phyloP scores from a whole-genome alignment of 768 basidiomycete species.

The Tulasnella sp. region DNA sequence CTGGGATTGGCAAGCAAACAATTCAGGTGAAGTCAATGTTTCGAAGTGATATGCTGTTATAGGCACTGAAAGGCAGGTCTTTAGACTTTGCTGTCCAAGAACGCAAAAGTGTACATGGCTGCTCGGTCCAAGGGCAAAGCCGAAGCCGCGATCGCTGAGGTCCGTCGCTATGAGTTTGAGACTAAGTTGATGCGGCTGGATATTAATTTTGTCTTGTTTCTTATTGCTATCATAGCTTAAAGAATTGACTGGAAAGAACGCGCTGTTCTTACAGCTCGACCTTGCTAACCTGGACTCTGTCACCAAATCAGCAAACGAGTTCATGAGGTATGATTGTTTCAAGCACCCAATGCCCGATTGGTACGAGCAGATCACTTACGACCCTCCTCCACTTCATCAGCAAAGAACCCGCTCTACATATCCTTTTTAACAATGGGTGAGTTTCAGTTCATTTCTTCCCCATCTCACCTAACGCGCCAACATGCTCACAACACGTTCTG shows the following conservation, averaged over 20 bases:
- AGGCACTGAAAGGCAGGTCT: background rate
- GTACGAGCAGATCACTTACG: background rate
- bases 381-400: background rate
- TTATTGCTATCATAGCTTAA: constrained; percentile 1
- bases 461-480: background rate
- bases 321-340: constrained; percentile 10
- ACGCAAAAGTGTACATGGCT: constrained; percentile 17
- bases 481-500: background rate
- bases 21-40: background rate
- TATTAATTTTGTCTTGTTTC: background rate
- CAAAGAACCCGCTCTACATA: constrained; percentile 6
- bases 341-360: background rate
- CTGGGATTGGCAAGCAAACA: constrained; percentile 6
- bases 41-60: background rate
- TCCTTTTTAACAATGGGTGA: constrained; percentile 14
- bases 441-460: background rate
- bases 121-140: constrained; percentile 12
- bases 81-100: constrained; percentile 8
- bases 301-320: constrained; percentile 4
- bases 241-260: constrained; percentile 8
- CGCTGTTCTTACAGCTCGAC: constrained; percentile 13
- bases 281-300: constrained; percentile 11
- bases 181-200: background rate
- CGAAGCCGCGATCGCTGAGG: constrained; percentile 8
- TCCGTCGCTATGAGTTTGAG: background rate